A percentile compares a stretch with the other conserved stretches of the same genome.
phyloP scores from a whole-genome alignment of 1,284 basidiomycete species.

The Tetrapyrgos nigripes region DNA sequence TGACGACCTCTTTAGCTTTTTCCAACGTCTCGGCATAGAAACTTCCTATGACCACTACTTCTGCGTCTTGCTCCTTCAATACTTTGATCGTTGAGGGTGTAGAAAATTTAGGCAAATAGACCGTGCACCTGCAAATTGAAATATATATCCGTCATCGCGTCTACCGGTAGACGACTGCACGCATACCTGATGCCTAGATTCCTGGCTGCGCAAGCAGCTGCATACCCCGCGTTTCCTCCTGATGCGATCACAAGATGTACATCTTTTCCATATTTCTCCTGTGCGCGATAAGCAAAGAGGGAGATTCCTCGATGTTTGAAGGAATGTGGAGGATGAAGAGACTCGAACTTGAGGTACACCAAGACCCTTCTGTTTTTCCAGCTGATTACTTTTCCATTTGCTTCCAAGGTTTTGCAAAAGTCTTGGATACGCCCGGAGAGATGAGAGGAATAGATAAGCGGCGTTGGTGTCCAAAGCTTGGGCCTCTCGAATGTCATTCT shows the following conservation, averaged over 20 bases:
- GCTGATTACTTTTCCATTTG: too few relatives aligned
- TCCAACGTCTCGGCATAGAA: constrained; percentile 62
- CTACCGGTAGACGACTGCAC: too few relatives aligned
- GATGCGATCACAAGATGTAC: constrained; percentile 74
- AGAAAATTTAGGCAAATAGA: constrained; percentile 66
- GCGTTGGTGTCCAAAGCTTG: too few relatives aligned
- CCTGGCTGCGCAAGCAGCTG: constrained; percentile 67
- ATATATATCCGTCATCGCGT: too few relatives aligned
- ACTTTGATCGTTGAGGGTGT: constrained; percentile 53
- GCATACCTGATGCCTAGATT: constrained; percentile 46
- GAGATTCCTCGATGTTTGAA: constrained; percentile 81
- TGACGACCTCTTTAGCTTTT: constrained; percentile 52
- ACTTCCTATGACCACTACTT: constrained; percentile 58
- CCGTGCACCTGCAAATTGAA: constrained; percentile 51
- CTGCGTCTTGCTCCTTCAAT: constrained; percentile 58
- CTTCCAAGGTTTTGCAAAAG: too few relatives aligned
- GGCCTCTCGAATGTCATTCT: too few relatives aligned
- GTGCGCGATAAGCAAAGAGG: constrained; percentile 59
- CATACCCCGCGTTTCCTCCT: constrained; percentile 76
- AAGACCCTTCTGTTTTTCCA: too few relatives aligned
- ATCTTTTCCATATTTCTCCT: constrained; percentile 52
- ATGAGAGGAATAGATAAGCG: too few relatives aligned
- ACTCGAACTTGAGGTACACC: constrained; percentile 43
- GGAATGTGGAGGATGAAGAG: constrained; percentile 72
- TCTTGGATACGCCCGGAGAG: too few relatives aligned